Evolutionary conservation across 169 alveolate genomes (phyloP).

Genomic region (Plasmodium malariae): DNA sequence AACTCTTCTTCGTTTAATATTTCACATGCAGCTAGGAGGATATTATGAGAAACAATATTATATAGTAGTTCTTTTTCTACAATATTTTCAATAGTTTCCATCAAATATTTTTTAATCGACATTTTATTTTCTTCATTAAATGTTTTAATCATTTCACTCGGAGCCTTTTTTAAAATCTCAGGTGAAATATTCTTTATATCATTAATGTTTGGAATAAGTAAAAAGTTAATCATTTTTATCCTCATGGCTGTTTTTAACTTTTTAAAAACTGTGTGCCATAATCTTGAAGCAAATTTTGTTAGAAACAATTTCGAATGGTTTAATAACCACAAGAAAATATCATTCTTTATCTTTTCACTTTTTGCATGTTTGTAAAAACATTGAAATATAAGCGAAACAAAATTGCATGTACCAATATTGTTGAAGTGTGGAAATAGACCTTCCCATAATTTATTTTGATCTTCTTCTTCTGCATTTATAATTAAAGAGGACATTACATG

Average conservation of each 20-base stretch:
- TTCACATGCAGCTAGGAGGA: constrained; percentile 25
- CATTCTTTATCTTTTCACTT: constrained; percentile 30
- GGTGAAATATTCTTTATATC: constrained; percentile 28
- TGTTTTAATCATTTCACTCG: constrained; percentile 34
- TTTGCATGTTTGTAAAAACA: constrained; percentile 70
- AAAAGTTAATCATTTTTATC: constrained; percentile 32
- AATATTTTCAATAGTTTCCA: constrained; percentile 56
- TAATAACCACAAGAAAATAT: constrained; percentile 31
- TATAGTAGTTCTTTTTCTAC: constrained; percentile 67
- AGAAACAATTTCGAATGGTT: constrained; percentile 38
- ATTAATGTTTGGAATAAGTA: constrained; percentile 42
- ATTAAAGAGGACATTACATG: constrained; percentile 55
- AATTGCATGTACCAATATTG: constrained; percentile 29
- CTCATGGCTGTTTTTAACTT: constrained; percentile 24
- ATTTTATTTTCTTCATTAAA: constrained; percentile 51
- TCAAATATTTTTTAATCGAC: constrained; percentile 6
- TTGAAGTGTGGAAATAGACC: constrained; percentile 6
- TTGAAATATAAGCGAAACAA: constrained; percentile 63
- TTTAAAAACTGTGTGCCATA: constrained; percentile 69
- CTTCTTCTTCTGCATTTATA: constrained; percentile 45
- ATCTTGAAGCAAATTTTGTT: constrained; percentile 66
- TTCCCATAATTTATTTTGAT: constrained; percentile 56
- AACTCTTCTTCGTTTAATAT: constrained; percentile 40
- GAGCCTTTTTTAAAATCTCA: constrained; percentile 32
- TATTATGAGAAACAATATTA: constrained; percentile 58